Evolutionary conservation across 2,329 filamentous ascomycete genomes (phyloP), one percentile per base, ranked within the genome.

Genomic region (Aspergillus fumigatus): DNA sequence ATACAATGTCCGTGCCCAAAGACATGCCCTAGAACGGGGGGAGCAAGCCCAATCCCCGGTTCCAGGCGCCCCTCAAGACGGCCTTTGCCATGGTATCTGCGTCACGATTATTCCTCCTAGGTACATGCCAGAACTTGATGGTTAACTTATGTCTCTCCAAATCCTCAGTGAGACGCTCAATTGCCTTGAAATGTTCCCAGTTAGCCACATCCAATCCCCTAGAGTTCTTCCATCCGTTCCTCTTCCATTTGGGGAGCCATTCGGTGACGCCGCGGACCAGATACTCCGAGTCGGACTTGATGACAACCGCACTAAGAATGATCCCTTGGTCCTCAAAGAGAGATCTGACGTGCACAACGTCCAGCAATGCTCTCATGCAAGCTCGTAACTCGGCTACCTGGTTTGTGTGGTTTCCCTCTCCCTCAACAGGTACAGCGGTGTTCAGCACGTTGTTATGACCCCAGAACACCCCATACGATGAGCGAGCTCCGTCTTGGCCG

Each of bases 191-290:
- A 49, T 14, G 41, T 3, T 8, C 4, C 4, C 8, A 19, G 9
- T 26, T 56, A 38, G 9, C 32, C 10, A 56, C 50, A 9, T 3
- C 43, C n/a, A 32, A 25, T 2, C 54, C 54, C 10, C 21, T n/a
- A 2, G 7, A 21, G 32, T 41, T 56, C 50, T 35, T 56, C 50
- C 50, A 56, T 7, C 43, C 41, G 43, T 56, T 52, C 2, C 11
- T 45, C 43, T 52, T 52, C 54, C 54, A 56, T n/a, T 52, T 56
- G n/a, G 41, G 49, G 4, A 56, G 21, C 50, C 50, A 56, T 25
- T 56, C 54, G 3, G 50, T 56, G 3, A 52, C 11, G 8, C 54
- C 26, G 2, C 50, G 29, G 6, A 52, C 45, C 7, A 45, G n/a
- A 45, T 45, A 45, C 41, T 45, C 41, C 41, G 41, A 45, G 11